phyloP scores from a whole-genome alignment of 495 filamentous ascomycete genomes.

The Penicillium malachiteum region DNA sequence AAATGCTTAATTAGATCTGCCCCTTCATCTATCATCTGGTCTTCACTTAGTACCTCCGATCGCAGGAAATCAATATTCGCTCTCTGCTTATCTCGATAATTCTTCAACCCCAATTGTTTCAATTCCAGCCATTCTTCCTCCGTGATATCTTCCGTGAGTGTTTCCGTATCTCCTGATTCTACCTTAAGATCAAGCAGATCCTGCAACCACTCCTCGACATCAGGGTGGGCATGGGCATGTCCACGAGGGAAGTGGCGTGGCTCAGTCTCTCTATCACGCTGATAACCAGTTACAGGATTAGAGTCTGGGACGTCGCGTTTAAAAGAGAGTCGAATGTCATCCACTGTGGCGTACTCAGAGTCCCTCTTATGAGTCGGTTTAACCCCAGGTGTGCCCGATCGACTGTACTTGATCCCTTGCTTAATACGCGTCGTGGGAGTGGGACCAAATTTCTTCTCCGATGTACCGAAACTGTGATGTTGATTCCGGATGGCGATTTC shows the following conservation, averaged over 20 bases:
- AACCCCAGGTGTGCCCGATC: too few relatives aligned
- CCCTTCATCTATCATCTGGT: too few relatives aligned
- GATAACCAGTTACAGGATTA: neutral
- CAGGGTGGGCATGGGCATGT: too few relatives aligned
- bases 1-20: neutral
- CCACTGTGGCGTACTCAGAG: neutral
- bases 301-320: neutral
- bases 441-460: neutral
- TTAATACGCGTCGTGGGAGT: too few relatives aligned
- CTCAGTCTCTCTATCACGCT: neutral
- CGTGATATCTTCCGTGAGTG: neutral
- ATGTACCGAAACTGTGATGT: neutral
- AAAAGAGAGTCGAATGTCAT: neutral
- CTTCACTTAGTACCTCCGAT: too few relatives aligned
- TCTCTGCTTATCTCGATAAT: neutral
- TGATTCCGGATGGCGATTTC: slow-evolving; percentile 33
- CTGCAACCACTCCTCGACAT: neutral
- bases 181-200: neutral
- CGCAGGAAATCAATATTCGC: neutral
- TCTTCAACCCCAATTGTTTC: neutral
- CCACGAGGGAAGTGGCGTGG: too few relatives aligned
- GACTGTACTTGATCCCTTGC: too few relatives aligned
- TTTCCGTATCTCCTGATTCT: neutral
- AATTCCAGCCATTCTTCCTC: neutral
- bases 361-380: neutral